Evolutionary conservation across 2,329 filamentous ascomycete species (phyloP).

Genomic region (Fusarium xylarioides): DNA sequence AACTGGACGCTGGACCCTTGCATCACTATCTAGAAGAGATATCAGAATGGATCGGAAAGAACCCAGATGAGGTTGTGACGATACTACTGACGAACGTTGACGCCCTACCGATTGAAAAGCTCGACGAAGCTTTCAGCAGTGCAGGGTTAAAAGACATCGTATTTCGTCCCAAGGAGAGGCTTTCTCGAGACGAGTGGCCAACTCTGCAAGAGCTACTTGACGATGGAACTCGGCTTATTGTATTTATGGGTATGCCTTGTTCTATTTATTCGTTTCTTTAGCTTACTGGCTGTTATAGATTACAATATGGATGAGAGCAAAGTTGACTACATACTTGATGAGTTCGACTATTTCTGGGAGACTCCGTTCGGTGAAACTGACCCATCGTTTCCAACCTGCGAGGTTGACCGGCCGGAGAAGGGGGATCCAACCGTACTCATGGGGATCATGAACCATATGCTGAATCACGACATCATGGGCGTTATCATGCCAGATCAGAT

Average conservation of each 20-base stretch:
- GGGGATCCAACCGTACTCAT: constrained; percentile 38
- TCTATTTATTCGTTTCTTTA: background rate
- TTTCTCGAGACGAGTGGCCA: constrained; percentile 68
- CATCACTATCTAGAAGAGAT: constrained; percentile 64
- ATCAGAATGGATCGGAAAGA: constrained; percentile 66
- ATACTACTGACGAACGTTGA: constrained; percentile 72
- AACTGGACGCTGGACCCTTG: constrained; percentile 68
- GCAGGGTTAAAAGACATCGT: constrained; percentile 66
- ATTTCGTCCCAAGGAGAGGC: constrained; percentile 58
- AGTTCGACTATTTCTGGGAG: constrained; percentile 76
- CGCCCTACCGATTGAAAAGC: constrained; percentile 62
- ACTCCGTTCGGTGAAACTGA: constrained; percentile 73
- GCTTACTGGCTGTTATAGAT: constrained; percentile 55
- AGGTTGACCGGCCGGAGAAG: constrained; percentile 66
- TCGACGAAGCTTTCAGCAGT: constrained; percentile 62
- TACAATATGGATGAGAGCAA: constrained; percentile 60
- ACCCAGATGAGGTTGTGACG: constrained; percentile 70
- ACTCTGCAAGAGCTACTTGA: constrained; percentile 74
- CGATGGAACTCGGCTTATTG: constrained; percentile 69
- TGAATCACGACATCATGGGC: constrained; percentile 43
- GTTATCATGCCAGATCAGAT: constrained; percentile 46
- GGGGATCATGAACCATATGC: constrained; percentile 43
- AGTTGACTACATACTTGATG: constrained; percentile 70
- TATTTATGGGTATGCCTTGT: constrained; percentile 69
- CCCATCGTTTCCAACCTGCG: constrained; percentile 69